These are phyloP conservation scores for Aspergillus persii DNA, from an alignment of 2,329 filamentous ascomycete genomes.

Conservation along the genomic window DNA sequence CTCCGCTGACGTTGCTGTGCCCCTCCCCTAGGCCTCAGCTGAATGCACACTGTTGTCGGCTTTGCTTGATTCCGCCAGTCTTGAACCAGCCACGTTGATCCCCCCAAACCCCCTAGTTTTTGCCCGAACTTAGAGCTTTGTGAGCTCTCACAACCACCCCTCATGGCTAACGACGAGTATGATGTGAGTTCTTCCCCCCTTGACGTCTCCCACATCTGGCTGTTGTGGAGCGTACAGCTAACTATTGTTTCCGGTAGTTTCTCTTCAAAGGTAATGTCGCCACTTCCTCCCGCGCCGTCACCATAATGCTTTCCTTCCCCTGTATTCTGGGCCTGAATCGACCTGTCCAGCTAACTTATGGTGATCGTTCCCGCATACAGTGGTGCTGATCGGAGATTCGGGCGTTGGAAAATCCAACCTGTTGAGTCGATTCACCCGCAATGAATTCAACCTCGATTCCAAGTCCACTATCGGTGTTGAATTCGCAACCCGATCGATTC, in stretches of 20 bases:
- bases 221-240: constrained; percentile 5
- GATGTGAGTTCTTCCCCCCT: constrained; percentile 67
- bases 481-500: constrained; percentile 97
- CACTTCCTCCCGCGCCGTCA: constrained; percentile 21
- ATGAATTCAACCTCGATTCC: constrained; percentile 99
- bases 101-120: constrained; percentile 16
- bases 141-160: constrained; percentile 23
- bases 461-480: constrained; percentile 99
- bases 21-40: constrained; percentile 9
- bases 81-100: constrained; percentile 20
- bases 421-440: constrained; percentile 97
- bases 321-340: constrained; percentile 5
- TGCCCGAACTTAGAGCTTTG: constrained; percentile 18
- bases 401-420: constrained; percentile 99
- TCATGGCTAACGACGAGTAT: constrained; percentile 99
- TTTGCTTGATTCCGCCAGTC: constrained; percentile 11
- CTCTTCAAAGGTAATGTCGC: constrained; percentile 86
- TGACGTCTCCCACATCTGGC: neutral
- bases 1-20: constrained; percentile 13
- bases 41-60: constrained; percentile 13
- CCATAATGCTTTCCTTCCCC: constrained; percentile 18
- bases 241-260: constrained; percentile 61
- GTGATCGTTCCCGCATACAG: constrained; percentile 47
- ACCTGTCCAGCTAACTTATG: constrained; percentile 17
- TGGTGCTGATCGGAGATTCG: constrained; percentile 98